These are phyloP conservation scores for Solanum chmielewskii DNA, from an alignment of 257 asterid species.

Conservation along the genomic window DNA sequence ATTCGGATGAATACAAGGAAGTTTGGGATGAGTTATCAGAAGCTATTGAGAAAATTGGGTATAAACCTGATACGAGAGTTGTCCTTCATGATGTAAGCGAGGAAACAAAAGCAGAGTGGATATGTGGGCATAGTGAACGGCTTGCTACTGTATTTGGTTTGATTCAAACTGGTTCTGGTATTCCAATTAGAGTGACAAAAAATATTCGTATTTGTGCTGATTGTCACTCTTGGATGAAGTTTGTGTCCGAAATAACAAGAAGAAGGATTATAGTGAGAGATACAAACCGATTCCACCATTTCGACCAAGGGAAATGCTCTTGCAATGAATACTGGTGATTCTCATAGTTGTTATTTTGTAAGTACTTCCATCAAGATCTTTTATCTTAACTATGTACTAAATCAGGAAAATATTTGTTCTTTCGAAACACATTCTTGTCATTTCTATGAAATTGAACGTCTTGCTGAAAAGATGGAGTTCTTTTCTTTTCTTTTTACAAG, in stretches of 20 bases:
- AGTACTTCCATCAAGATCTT: neutral
- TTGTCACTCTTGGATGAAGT: constrained; percentile 24
- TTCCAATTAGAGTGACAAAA: constrained; percentile 41
- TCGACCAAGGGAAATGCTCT: constrained; percentile 12
- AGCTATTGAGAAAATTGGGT: constrained; percentile 26
- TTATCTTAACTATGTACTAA: neutral
- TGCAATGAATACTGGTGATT: constrained; percentile 19
- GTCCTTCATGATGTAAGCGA: constrained; percentile 34
- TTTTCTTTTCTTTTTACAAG: neutral
- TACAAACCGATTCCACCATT: constrained; percentile 18
- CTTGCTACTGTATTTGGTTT: constrained; percentile 32
- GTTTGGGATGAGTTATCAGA: constrained; percentile 16
- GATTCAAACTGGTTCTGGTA: constrained; percentile 18
- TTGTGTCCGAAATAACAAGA: neutral
- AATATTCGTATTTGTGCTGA: constrained; percentile 43
- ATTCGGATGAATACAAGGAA: constrained; percentile 26
- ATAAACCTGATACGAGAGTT: constrained; percentile 24
- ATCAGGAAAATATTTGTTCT: neutral
- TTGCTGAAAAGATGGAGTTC: neutral
- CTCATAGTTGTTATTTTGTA: neutral
- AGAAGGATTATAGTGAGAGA: constrained; percentile 17
- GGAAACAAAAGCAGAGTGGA: constrained; percentile 30
- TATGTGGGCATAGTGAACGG: constrained; percentile 44
- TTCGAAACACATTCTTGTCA: neutral
- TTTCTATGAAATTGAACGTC: neutral